phyloP scores from a whole-genome alignment of 2,329 filamentous ascomycete species.

The Leptographium lundbergii region DNA sequence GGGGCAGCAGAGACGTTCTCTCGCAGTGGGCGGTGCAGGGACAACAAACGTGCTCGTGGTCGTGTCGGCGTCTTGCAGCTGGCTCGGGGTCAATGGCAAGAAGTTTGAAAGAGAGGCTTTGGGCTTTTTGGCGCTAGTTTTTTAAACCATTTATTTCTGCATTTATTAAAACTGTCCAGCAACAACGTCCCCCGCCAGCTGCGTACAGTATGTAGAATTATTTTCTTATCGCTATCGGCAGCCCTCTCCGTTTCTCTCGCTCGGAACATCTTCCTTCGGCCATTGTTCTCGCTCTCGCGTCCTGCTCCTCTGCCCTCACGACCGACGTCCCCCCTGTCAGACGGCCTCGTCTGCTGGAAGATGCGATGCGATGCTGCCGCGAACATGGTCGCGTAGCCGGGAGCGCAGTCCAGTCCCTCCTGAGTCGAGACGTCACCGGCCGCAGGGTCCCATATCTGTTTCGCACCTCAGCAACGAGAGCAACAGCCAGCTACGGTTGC shows the following conservation, averaged over 20 bases:
- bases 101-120: background rate
- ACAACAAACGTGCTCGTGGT: background rate
- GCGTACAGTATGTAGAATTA: too few species aligned
- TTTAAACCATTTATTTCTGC: background rate
- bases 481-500: background rate
- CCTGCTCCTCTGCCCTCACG: background rate
- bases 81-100: background rate
- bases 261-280: background rate
- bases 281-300: background rate
- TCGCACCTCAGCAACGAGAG: background rate
- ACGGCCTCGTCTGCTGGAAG: constrained; percentile 7
- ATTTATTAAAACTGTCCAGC: background rate
- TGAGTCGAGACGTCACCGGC: background rate
- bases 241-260: background rate
- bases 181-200: background rate
- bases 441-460: background rate
- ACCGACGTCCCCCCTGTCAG: background rate
- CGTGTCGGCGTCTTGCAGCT: background rate
- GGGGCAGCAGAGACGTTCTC: background rate
- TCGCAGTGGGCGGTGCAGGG: background rate
- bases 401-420: constrained; percentile 1
- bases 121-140: background rate
- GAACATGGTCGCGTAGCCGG: constrained; percentile 4
- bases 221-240: background rate
- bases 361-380: constrained; percentile 10